Conservation (phyloP, 305 asterid genomes). For the Ilex paraguariensis region DNA sequence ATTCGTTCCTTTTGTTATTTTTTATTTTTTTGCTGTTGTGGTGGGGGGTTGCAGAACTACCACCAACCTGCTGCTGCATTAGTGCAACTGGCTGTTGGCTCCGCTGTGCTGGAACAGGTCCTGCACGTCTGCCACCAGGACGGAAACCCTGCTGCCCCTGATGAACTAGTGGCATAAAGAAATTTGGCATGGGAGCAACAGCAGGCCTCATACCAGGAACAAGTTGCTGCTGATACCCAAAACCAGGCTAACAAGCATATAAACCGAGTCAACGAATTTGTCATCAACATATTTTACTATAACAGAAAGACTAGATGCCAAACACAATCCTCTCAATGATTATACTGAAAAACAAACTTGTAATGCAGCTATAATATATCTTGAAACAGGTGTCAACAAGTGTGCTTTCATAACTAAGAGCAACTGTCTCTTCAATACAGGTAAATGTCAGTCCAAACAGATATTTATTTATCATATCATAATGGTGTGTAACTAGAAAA, state of each 20-base stretch:
- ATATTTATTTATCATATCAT: too few species aligned
- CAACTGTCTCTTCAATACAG: too few species aligned
- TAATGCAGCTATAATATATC: not conserved
- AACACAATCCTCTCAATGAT: not conserved
- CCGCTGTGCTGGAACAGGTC: slow-evolving; percentile 52
- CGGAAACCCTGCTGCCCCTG: slow-evolving; percentile 76
- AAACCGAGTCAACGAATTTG: not conserved
- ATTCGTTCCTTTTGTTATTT: too few species aligned
- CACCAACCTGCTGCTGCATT: slow-evolving; percentile 68
- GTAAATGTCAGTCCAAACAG: too few species aligned
- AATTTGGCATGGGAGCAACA: slow-evolving; percentile 62
- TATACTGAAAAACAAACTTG: not conserved
- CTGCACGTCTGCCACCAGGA: slow-evolving; percentile 64
- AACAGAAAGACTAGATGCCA: not conserved
- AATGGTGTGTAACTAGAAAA: too few species aligned
- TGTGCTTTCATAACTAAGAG: too few species aligned
- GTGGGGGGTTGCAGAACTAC: not conserved
- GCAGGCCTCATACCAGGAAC: slow-evolving; percentile 82
- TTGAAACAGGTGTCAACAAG: too few species aligned
- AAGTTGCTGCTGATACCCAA: slow-evolving; percentile 83
- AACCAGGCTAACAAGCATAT: slow-evolving; percentile 48
- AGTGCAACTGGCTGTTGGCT: slow-evolving; percentile 56
- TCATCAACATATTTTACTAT: not conserved
- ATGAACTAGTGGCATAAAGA: slow-evolving; percentile 68
- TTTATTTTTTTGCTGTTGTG: too few species aligned